phyloP scores from a whole-genome alignment of 2,329 filamentous ascomycete species.

The Epichloe bromicola region DNA sequence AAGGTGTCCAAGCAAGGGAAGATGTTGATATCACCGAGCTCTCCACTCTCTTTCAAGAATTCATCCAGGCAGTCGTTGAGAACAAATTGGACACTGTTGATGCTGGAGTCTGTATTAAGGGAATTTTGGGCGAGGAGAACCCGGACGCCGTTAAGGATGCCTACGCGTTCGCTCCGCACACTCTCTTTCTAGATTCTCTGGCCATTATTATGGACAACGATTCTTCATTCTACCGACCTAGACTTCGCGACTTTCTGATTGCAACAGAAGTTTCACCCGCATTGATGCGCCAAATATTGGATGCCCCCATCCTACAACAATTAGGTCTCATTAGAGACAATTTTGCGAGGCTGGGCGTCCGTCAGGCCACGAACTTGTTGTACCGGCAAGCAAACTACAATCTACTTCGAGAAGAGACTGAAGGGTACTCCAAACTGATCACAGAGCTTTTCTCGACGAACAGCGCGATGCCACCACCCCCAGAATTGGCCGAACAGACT shows the following conservation, averaged over 20 bases:
- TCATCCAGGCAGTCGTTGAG: conserved; percentile 63
- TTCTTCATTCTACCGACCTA: conserved; percentile 32
- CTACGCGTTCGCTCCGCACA: conserved; percentile 46
- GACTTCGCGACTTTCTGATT: conserved; percentile 54
- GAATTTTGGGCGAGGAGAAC: conserved; percentile 51
- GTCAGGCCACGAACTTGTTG: conserved; percentile 82
- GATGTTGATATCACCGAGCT: conserved; percentile 57
- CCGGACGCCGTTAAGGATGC: conserved; percentile 36
- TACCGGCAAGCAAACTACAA: conserved; percentile 98
- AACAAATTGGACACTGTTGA: conserved; percentile 52
- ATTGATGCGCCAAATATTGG: conserved; percentile 71
- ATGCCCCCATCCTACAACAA: conserved; percentile 59
- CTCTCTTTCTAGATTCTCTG: conserved; percentile 71
- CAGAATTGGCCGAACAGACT: conserved; percentile 66
- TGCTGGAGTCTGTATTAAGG: conserved; percentile 58
- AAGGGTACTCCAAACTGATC: conserved; percentile 91
- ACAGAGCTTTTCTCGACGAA: conserved; percentile 91
- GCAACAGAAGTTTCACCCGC: conserved; percentile 59
- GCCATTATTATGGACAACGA: conserved; percentile 67
- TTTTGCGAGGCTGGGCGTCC: conserved; percentile 70
- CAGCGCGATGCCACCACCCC: conserved; percentile 57
- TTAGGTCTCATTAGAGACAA: conserved; percentile 74
- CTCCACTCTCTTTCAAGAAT: conserved; percentile 69
- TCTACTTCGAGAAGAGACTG: conserved; percentile 82
- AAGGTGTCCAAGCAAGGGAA: conserved; percentile 49